A percentile compares a stretch with the other conserved stretches of the same genome.
Evolutionary conservation across 192 early-diverging fungal species (phyloP).

Genomic region (Mortierella hygrophila): DNA sequence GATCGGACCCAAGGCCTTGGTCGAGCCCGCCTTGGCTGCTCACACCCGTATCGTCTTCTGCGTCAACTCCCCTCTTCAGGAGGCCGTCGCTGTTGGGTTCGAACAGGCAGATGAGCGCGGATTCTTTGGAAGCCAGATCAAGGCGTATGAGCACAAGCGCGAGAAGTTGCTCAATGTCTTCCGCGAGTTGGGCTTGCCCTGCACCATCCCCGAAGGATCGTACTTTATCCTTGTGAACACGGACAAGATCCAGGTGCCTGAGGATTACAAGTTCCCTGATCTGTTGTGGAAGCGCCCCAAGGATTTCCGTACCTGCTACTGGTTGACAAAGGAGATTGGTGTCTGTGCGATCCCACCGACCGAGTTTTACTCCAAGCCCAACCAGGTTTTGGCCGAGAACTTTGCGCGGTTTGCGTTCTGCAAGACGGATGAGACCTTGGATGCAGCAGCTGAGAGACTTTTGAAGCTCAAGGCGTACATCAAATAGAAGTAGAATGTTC

Average conservation of each 20-base stretch:
- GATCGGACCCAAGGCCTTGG: conserved; percentile 79
- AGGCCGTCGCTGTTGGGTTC: conserved; percentile 83
- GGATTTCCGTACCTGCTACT: conserved; percentile 86
- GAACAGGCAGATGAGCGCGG: conserved; percentile 68
- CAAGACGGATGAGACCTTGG: conserved; percentile 88
- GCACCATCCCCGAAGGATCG: conserved; percentile 89
- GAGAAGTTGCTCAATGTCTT: conserved; percentile 78
- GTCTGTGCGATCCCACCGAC: conserved; percentile 93
- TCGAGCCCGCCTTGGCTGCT: conserved; percentile 82
- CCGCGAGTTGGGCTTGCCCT: conserved; percentile 76
- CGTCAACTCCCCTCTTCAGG: conserved; percentile 91
- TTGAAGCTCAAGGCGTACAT: conserved; percentile 70
- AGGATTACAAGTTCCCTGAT: conserved; percentile 69
- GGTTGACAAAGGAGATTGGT: conserved; percentile 88
- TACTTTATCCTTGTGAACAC: conserved; percentile 96
- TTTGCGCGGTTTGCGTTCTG: conserved; percentile 94
- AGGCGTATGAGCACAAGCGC: conserved; percentile 78
- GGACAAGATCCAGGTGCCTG: conserved; percentile 71
- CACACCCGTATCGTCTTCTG: conserved; percentile 93
- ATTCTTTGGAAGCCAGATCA: conserved; percentile 80
- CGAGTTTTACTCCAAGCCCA: conserved; percentile 86
- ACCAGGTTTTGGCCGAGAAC: conserved; percentile 74
- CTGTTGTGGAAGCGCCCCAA: conserved; percentile 70
- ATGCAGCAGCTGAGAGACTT: conserved; percentile 78
- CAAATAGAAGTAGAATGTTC: conserved; percentile 36